Base-by-base conservation (phyloP, 805 yeast species). In the Sporopachydermia lactativora region DNA sequence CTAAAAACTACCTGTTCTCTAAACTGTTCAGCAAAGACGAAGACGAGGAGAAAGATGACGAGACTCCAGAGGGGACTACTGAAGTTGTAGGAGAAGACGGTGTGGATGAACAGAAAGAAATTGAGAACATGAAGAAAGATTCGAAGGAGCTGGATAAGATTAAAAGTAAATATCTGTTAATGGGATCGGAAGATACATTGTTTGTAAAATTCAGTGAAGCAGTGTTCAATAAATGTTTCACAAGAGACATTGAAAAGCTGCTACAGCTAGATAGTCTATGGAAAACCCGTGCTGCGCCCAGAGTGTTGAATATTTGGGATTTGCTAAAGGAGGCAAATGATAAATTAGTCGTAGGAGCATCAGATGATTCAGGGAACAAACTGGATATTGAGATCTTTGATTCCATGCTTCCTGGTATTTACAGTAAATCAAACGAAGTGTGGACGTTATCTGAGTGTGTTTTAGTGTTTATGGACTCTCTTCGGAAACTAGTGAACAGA, bases 1-100 rank as follows among this genome's bases (percentile, higher is more conserved):
- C 96, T 5, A 92, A 92, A 55, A 84, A 81, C 50, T 94, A 84
- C 53, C 60, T 92, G 40, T 86, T 92, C 54, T 68, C 73, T 17
- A 94, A 85, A 52, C 63, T 92, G 31, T 89, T 86, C 55, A 24
- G 31, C 31, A 24, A 24, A 24, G 77, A 75, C 15, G 75, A 74
- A 38, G 66, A 64, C 39, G 59, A 59, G 6, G 57, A 42, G 16
- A 51, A 39, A 38, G 31, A 24, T 8, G 13, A 8, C 8, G 57
- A 49, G 36, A 51, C 51, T 42, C 41, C 42, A 49, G 31, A 24
- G n/a, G n/a, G n/a, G 11, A 8, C 8, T 8, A 24, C 8, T 24
- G 69, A 66, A 17, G 53, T 54, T 6, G 55, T 49, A 4, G 65
- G 58, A 4, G 66, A 63, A 4, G 61, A 72, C 43, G 89, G 82